Base-by-base conservation (phyloP, 228 moss, liverwort and hornwort genomes). In the Sphagnum fallax region DNA sequence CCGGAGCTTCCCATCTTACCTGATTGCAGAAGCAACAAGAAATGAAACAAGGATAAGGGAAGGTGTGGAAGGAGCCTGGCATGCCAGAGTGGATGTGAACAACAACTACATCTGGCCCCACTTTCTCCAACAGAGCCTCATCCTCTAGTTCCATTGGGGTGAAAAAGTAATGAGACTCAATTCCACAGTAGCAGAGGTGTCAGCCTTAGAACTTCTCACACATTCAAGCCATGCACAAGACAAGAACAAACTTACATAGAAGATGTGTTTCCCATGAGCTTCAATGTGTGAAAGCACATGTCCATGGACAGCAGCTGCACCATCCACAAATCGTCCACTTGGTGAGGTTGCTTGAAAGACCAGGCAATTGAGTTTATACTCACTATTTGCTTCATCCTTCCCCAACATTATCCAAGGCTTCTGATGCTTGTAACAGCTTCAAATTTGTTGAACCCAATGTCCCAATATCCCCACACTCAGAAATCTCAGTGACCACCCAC, bases 251-350 rank as follows among this genome's bases (percentile, higher is more conserved):
- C 91, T 76, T 73, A 95, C 95, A 53, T 95, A 95, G 67, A 95
- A 95, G 55, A 95, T 92, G 47, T 95, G 92, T 76, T 95, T 95
- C 51, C 95, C 95, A 48, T 95, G 95, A 13, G 70, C 92, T 82
- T 95, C 95, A 70, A 95, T 90, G 1, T 85, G 88, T 10, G 92
- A 84, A 32, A 95, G 63, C 58, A 87, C 80, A 8, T 63, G 74
- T 73, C 89, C 95, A 79, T 85, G 73, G 49, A 95, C 82, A 52
- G 87, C 87, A 49, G 69, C 75, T 55, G 92, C 90, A 32, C 92
- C 92, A 52, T 92, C 89, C 5, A 74, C 69, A 60, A 92, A 95
- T 69, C 82, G 79, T 18, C 92, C 90, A 75, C 72, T 83, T 1
- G 92, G 92, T 74, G 95, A 92, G 6, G 82, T 78, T 61, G 90